Evolutionary conservation across 495 filamentous ascomycete species (phyloP).

Genomic region (Cairneyella variabilis): DNA sequence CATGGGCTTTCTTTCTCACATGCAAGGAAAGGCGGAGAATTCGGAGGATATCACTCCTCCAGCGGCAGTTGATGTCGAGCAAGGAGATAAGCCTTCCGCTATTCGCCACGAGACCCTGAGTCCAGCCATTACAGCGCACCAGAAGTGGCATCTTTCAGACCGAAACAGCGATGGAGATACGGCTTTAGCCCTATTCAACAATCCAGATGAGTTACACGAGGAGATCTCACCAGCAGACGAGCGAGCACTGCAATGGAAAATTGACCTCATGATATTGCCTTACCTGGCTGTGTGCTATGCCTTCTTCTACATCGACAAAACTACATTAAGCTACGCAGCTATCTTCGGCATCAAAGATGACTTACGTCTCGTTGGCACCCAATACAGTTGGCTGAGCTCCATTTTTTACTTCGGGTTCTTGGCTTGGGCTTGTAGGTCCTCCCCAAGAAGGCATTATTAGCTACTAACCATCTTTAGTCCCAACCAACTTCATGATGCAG

Average conservation of each 20-base stretch:
- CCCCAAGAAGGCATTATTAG: no score
- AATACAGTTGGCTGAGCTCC: constrained; percentile 58
- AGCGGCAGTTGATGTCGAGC: background rate
- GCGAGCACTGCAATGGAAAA: background rate
- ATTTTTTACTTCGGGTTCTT: constrained; percentile 63
- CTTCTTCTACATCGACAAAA: constrained; percentile 21
- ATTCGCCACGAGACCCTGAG: background rate
- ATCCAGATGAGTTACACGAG: constrained; percentile 31
- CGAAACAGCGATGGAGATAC: constrained; percentile 38
- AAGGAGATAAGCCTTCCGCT: background rate
- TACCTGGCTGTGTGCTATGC: no score
- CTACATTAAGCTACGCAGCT: constrained; percentile 20
- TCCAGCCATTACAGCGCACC: no score
- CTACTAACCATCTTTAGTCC: no score
- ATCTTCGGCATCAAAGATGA: constrained; percentile 54
- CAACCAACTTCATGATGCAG: constrained; percentile 42
- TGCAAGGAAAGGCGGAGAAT: background rate
- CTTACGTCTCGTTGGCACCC: constrained; percentile 40
- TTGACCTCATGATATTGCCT: no score
- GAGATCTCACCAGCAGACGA: background rate
- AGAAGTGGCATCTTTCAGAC: constrained; percentile 25
- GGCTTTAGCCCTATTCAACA: constrained; percentile 42
- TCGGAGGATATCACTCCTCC: background rate
- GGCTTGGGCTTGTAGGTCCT: constrained; percentile 34
- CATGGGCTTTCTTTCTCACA: background rate